Conservation (phyloP, 1,284 basidiomycete species). For the Moesziomyces sp. region DNA sequence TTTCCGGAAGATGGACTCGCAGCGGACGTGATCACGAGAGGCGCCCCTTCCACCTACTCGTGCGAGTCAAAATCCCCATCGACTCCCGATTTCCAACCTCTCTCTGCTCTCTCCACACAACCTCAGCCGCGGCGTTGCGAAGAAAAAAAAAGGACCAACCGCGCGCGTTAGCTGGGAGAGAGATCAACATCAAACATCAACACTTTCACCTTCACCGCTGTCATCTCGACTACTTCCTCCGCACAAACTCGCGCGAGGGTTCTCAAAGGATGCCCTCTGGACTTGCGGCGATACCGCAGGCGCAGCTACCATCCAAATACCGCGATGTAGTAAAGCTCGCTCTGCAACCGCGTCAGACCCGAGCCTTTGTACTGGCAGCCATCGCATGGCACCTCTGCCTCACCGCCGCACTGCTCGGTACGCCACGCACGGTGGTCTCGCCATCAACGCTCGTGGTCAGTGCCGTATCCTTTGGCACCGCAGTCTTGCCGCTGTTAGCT, state of each 20-base stretch:
- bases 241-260: no score
- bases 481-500: slow-evolving; percentile 39
- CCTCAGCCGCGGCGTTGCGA: background rate
- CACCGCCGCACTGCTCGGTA: slow-evolving; percentile 19
- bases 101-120: slow-evolving; percentile 8
- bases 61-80: slow-evolving; percentile 13
- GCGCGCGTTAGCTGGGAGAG: no score
- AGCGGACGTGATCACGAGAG: slow-evolving; percentile 9
- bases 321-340: slow-evolving; percentile 48
- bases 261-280: slow-evolving; percentile 21
- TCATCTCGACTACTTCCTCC: background rate
- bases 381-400: slow-evolving; percentile 35
- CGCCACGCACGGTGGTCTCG: slow-evolving; percentile 14
- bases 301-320: slow-evolving; percentile 45
- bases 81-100: slow-evolving; percentile 1
- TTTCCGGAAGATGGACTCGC: slow-evolving; percentile 20
- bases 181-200: slow-evolving; percentile 23
- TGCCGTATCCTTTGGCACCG: slow-evolving; percentile 26
- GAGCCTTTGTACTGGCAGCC: slow-evolving; percentile 44
- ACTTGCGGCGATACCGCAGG: slow-evolving; percentile 37
- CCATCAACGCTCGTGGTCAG: slow-evolving; percentile 15
- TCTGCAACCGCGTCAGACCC: slow-evolving; percentile 51
- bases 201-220: background rate
- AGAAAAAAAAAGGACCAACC: slow-evolving; percentile 1
- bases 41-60: slow-evolving; percentile 4